A percentile compares a stretch with the other conserved stretches of the same genome.
Evolutionary conservation across 1,284 basidiomycete species (phyloP).

Genomic region (Ustilago tritici): DNA sequence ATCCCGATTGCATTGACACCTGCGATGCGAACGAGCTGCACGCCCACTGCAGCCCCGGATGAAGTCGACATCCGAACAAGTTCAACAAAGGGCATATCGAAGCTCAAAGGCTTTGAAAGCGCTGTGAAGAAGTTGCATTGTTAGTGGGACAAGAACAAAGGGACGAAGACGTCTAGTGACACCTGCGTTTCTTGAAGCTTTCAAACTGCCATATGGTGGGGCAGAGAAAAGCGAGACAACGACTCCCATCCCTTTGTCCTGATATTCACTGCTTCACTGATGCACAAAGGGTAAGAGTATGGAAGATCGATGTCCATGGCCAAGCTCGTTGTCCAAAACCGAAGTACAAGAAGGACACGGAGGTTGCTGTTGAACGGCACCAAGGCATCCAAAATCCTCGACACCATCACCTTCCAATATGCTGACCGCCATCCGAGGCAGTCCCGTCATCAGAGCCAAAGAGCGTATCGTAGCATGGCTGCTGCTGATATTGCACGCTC

Average conservation of each 20-base stretch:
- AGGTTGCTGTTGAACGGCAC: not conserved
- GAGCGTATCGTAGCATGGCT: conserved; percentile 36
- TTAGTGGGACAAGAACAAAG: conserved; percentile 15
- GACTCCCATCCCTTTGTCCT: conserved; percentile 4
- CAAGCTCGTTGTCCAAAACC: not conserved
- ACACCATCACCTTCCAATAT: not conserved
- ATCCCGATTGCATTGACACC: not conserved
- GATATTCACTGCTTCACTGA: too few species aligned
- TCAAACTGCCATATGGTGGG: not conserved
- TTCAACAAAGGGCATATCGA: conserved; percentile 14
- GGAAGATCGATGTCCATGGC: not conserved
- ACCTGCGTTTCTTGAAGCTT: not conserved
- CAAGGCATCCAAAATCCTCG: not conserved
- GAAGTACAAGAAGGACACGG: not conserved
- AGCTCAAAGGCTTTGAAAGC: not conserved
- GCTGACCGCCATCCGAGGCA: conserved; percentile 19
- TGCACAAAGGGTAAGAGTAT: not conserved
- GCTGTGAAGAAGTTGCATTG: not conserved
- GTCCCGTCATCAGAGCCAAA: conserved; percentile 11
- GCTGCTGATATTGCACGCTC: conserved; percentile 22
- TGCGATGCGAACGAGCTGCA: not conserved
- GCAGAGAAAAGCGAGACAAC: not conserved
- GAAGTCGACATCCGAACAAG: not conserved
- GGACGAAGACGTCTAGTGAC: conserved; percentile 27
- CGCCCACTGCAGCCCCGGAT: not conserved